Base-by-base conservation (phyloP, 1,139 yeast genomes). In the Candida pseudoviswanathii region DNA sequence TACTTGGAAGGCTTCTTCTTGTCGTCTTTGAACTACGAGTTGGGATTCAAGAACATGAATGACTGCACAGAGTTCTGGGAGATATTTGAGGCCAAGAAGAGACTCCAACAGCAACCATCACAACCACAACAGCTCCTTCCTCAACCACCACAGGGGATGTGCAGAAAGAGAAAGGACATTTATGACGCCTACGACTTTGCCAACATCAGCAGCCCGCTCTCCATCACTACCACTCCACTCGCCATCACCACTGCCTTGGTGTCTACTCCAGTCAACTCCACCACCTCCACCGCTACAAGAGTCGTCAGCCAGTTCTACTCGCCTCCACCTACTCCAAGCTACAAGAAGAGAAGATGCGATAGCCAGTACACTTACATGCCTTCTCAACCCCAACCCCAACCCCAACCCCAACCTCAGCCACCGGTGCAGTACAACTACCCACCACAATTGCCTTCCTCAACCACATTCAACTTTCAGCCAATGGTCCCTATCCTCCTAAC, bases 1-100 rank as follows among this genome's bases (percentile, higher is more conserved):
- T 55, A 61, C 38, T 56, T 72, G 45, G 77, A 72, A 53, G 51
- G 60, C 16, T 68, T 67, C 49, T 71, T 67, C 45, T 59, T 71
- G 43, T 57, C 62, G 34, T 61, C 65, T 9, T 55, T 71, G 32
- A 60, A 70, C 57, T 72, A 65, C 54, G 60, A 64, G 41, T 55
- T 72, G 22, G 60, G 66, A 10, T 72, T 63, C 52, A 60, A 60
- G 36, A 52, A 57, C 40, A 52, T 71, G 33, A 53, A 54, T 44
- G 45, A 48, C 4, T 69, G 68, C 49, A 48, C 45, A 0, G 47
- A 54, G 16, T 71, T 70, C 52, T 71, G 75, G 75, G 40, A 38
- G 11, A 37, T 47, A 3, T 52, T 62, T 25, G 32, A 41, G 48
- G 7, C 27, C 25, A 27, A 27, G 30, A 27, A 27, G 8, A 27